phyloP scores from a whole-genome alignment of 371 early-diverging fungal genomes.

The Caulochytrium protostelioides region DNA sequence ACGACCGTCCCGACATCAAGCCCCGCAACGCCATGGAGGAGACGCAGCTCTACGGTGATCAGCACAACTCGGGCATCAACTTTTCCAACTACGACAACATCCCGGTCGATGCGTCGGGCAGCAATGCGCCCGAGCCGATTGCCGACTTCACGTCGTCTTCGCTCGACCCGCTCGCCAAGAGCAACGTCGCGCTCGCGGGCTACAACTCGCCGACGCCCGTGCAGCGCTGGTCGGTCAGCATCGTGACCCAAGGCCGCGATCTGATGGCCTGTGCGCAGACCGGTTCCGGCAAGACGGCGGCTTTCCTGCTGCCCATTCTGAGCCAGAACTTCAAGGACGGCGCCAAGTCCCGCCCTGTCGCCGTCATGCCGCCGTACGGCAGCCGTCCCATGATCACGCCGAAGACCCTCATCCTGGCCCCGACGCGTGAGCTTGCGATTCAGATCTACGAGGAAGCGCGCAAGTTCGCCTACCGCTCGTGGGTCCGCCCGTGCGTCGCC shows the following conservation, averaged over 20 bases:
- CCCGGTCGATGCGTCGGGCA: conserved; percentile 77
- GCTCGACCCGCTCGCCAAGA: conserved; percentile 62
- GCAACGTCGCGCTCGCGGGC: conserved; percentile 74
- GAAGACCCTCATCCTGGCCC: conserved; percentile 23
- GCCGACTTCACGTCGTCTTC: conserved; percentile 34
- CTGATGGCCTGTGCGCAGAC: conserved; percentile 81
- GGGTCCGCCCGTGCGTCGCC: conserved; percentile 34
- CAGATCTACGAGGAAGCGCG: conserved; percentile 75
- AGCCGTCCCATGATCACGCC: conserved; percentile 17
- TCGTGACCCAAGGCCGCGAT: conserved; percentile 48
- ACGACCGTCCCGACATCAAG: conserved; percentile 16
- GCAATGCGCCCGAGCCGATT: conserved; percentile 49
- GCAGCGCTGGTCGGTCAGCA: conserved; percentile 75
- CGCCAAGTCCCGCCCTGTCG: too few relatives aligned
- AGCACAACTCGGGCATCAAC: conserved; percentile 65
- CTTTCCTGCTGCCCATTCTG: conserved; percentile 38
- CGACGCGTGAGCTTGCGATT: conserved; percentile 85
- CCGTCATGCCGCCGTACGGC: conserved; percentile 7
- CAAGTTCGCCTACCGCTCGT: conserved; percentile 44
- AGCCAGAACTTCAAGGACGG: conserved; percentile 27
- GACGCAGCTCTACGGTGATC: conserved; percentile 45
- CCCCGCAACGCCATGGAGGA: conserved; percentile 53
- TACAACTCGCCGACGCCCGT: conserved; percentile 92
- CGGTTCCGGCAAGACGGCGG: conserved; percentile 43
- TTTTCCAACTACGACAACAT: conserved; percentile 93